Base-by-base conservation (phyloP, 345 rosid species). In the Pistacia integerrima region DNA sequence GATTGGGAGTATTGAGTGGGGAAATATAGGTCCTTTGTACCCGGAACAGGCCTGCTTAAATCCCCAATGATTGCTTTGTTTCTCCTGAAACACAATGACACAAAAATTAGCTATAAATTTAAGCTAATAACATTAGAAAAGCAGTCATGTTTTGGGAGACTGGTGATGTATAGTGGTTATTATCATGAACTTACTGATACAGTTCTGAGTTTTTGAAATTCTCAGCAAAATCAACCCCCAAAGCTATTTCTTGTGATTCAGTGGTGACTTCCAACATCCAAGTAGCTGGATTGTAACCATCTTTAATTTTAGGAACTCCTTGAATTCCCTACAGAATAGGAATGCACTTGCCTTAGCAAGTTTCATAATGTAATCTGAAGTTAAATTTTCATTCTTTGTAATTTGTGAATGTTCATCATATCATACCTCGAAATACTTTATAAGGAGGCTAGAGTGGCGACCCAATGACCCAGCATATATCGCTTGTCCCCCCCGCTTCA, bases 231-330 rank as follows among this genome's bases (percentile, higher is more conserved):
- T 88, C 85, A 55, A 88, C 65, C 84, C 70, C 81, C 77, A 90
- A n/a, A 63, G 77, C 63, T n/a, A 73, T 4, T 60, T 88, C 89
- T 70, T 81, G 91, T 3, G 84, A 80, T 48, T 75, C 59, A 61
- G 76, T 62, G 22, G 85, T 75, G 18, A 88, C 88, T 67, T 88
- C 91, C 64, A 88, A 68, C 91, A 88, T 88, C 91, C 91, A 88
- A n/a, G 89, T 88, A 20, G 89, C 91, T 10, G 91, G 91, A 69
- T 88, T 88, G 58, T 84, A 76, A 33, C 88, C 89, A 61, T 86
- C 91, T 51, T 74, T 84, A 56, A 86, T 86, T 64, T 76, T 74
- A 51, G 48, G n/a, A 3, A 82, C 83, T 51, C 91, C 91, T 51
- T 81, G 76, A 57, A 85, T 72, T 62, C 67, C 80, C 91, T 87